These are phyloP conservation scores for Colletotrichum tamarilloi DNA, from an alignment of 2,329 filamentous ascomycete genomes.

Conservation along the genomic window DNA sequence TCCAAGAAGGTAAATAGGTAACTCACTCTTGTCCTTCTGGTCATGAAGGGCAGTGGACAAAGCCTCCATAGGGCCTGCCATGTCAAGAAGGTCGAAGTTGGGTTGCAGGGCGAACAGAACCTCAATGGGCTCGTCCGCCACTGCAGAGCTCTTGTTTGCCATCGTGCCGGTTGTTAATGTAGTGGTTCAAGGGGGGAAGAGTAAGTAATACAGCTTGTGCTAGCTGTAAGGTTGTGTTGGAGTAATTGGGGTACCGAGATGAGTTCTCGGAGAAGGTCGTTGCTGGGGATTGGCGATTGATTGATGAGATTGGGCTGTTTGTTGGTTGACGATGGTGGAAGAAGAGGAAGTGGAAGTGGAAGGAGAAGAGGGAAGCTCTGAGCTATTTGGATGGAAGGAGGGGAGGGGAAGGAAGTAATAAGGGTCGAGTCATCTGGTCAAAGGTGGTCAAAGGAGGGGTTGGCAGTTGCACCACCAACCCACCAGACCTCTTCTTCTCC, in stretches of 20 bases:
- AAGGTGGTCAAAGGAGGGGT: conserved; percentile 37
- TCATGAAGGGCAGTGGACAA: conserved; percentile 64
- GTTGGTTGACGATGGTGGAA: conserved; percentile 9
- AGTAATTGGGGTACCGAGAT: conserved; percentile 24
- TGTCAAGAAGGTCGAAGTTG: conserved; percentile 70
- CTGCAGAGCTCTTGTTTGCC: conserved; percentile 68
- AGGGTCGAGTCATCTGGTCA: conserved; percentile 34
- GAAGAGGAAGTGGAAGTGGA: neutral
- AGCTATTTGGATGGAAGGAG: conserved; percentile 34
- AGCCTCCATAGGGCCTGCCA: conserved; percentile 66
- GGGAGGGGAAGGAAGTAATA: conserved; percentile 39
- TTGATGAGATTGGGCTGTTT: conserved; percentile 34
- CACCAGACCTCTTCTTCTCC: conserved; percentile 9
- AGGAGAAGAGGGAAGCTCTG: conserved; percentile 20
- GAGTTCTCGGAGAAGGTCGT: neutral
- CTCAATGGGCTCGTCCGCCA: conserved; percentile 69
- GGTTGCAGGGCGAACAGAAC: conserved; percentile 70
- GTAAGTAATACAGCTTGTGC: conserved; percentile 16
- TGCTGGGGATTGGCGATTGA: conserved; percentile 21
- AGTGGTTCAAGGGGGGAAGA: conserved; percentile 16
- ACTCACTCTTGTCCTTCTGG: conserved; percentile 63
- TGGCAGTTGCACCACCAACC: conserved; percentile 36
- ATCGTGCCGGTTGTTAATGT: conserved; percentile 55
- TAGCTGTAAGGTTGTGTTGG: neutral
- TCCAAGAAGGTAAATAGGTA: conserved; percentile 22